These are phyloP conservation scores for Hypericum androsaemum DNA, from an alignment of 345 rosid species.

Conservation along the genomic window DNA sequence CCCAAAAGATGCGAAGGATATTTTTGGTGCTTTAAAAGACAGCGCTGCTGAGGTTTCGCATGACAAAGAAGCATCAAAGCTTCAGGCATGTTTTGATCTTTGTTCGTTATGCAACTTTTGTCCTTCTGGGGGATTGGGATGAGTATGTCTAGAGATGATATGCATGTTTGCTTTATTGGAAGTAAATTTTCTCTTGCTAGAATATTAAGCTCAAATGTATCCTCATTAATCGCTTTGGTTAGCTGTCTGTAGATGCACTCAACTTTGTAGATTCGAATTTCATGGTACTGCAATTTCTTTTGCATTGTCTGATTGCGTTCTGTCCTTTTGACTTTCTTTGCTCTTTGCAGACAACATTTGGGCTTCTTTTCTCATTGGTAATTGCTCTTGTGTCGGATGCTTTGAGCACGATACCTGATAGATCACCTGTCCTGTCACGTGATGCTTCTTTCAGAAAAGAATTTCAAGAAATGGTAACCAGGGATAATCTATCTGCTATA, in stretches of 20 bases:
- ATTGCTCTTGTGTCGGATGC: slow-evolving; percentile 88
- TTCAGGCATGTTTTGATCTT: slow-evolving; percentile 48
- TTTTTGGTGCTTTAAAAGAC: slow-evolving; percentile 58
- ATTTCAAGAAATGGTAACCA: slow-evolving; percentile 81
- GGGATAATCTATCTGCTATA: slow-evolving; percentile 15
- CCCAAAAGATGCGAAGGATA: slow-evolving; percentile 65
- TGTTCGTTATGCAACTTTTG: slow-evolving; percentile 12
- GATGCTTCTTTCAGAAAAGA: slow-evolving; percentile 74
- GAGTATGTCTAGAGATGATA: too few relatives aligned
- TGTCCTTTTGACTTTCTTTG: too few relatives aligned
- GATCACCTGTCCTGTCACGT: slow-evolving; percentile 59
- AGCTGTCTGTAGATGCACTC: too few relatives aligned
- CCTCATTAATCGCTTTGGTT: too few relatives aligned
- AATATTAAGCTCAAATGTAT: too few relatives aligned
- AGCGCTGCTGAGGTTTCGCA: slow-evolving; percentile 49
- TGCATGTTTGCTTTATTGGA: too few relatives aligned
- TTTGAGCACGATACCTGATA: slow-evolving; percentile 69
- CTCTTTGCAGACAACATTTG: slow-evolving; percentile 55
- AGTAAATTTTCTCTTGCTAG: too few relatives aligned
- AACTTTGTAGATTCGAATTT: too few relatives aligned
- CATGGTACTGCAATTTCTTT: too few relatives aligned
- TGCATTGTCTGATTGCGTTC: too few relatives aligned
- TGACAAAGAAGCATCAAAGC: slow-evolving; percentile 41
- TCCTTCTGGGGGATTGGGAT: slow-evolving; percentile 7
- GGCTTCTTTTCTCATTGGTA: slow-evolving; percentile 73